These are phyloP conservation scores for Macrotyloma uniflorum DNA, from an alignment of 306 rosid genomes.

Conservation along the genomic window DNA sequence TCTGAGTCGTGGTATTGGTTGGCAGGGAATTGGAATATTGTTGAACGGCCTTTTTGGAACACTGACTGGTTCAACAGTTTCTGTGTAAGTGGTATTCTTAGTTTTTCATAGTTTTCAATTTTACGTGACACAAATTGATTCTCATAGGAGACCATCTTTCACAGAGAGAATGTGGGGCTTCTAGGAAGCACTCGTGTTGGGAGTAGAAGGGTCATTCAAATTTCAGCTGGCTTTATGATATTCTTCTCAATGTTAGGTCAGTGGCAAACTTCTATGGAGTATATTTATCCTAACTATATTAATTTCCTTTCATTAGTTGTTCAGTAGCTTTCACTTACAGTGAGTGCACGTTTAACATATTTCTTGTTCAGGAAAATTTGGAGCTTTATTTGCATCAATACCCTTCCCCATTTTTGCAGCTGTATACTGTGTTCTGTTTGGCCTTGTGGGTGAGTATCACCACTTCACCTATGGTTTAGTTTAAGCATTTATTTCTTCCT, in stretches of 20 bases:
- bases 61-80: constrained; percentile 80
- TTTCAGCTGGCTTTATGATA: constrained; percentile 98
- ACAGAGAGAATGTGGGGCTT: constrained; percentile 96
- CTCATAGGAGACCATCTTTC: constrained; percentile 1
- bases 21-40: constrained; percentile 98
- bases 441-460: constrained; percentile 81
- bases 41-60: constrained; percentile 95
- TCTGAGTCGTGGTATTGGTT: constrained; percentile 97
- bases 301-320: not conserved
- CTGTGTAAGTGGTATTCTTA: constrained; percentile 63
- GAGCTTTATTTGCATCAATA: constrained; percentile 95
- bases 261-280: constrained; percentile 20
- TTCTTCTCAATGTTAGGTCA: constrained; percentile 94
- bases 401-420: constrained; percentile 96
- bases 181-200: constrained; percentile 99
- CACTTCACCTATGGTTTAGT: constrained; percentile 3
- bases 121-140: constrained; percentile 16
- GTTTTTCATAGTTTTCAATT: constrained; percentile 19
- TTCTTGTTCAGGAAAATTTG: constrained; percentile 83
- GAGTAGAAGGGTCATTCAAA: constrained; percentile 96
- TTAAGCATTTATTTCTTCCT: not conserved
- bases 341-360: not conserved
- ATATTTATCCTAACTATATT: constrained; percentile 1
- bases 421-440: constrained; percentile 85
- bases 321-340: constrained; percentile 12